Evolutionary conservation across 257 asterid genomes (phyloP).

Genomic region (Jacaranda copaia): DNA sequence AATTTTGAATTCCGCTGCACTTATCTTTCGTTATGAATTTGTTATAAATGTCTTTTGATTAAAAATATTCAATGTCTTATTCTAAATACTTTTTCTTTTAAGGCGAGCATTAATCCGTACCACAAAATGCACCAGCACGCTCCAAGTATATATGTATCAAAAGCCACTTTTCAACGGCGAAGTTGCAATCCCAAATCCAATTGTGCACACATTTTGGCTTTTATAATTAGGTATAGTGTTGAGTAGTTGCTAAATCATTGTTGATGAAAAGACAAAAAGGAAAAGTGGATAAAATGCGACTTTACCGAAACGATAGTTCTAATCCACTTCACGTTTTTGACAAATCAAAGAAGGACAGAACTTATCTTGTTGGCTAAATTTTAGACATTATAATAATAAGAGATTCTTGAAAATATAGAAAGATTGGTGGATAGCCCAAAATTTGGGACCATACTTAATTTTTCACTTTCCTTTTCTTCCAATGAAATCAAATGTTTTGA

Average conservation of each 20-base stretch:
- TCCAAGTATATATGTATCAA: not conserved
- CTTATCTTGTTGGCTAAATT: slow-evolving; percentile 41
- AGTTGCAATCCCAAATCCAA: not conserved
- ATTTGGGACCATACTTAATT: not conserved
- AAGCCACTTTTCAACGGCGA: not conserved
- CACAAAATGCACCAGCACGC: not conserved
- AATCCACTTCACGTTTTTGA: slow-evolving; percentile 17
- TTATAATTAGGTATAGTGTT: not conserved
- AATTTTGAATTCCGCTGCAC: no score
- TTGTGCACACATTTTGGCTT: not conserved
- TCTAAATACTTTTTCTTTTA: not conserved
- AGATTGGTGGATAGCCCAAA: slow-evolving; percentile 2
- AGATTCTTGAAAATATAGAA: not conserved
- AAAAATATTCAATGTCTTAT: no score
- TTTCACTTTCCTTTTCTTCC: not conserved
- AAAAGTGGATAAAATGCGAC: not conserved
- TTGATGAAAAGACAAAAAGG: not conserved
- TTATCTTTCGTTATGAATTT: no score
- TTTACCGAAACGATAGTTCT: slow-evolving; percentile 35
- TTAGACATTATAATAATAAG: slow-evolving; percentile 30
- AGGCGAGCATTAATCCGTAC: not conserved
- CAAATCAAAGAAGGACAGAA: not conserved
- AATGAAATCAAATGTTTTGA: slow-evolving; percentile 32
- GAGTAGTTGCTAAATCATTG: not conserved
- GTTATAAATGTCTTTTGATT: no score